Evolutionary conservation across 306 rosid genomes (phyloP), one percentile per base, ranked within the genome.

Genomic region (Vigna mungo): DNA sequence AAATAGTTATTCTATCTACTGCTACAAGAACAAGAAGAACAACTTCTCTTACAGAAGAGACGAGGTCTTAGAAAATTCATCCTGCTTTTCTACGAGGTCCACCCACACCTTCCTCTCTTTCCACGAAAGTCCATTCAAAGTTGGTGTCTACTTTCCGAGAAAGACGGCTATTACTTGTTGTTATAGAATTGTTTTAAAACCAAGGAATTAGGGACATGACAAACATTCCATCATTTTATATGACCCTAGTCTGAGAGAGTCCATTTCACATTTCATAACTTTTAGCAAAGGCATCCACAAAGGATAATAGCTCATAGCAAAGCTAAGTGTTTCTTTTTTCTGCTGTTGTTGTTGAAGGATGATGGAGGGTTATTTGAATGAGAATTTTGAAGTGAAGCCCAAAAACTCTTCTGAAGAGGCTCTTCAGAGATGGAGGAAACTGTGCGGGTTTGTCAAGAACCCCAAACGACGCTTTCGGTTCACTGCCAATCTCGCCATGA

Each of bases 401-500:
- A 95, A 92, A 81, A 81, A 89, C 44, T 88, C 97, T 0, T 84
- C 96, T 1, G 90, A 85, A 1, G 97, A 95, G 77, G 86, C 84
- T 27, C 87, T 95, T 74, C 86, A 84, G 67, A 82, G 75, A 76
- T 95, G 97, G 99, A 95, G 99, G 83, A 65, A 84, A 1, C 70
- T 88, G 0, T 92, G 97, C 20, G 74, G 91, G 1, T 3, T 92
- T 6, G 97, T 92, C 1, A 91, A 88, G 87, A 91, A 94, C 71
- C 92, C 88, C 52, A 94, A 82, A 78, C 67, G 95, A 65, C 65
- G 98, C 43, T 94, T 94, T 78, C 97, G 98, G 13, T 94, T 92
- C 83, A 92, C 97, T 10, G 97, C 98, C 30, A 92, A 94, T 86
- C 90, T 94, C 72, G 0, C 82, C 77, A 91, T 90, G 83, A 89